Base-by-base conservation (phyloP, 257 asterid species). In the Lantana camara region DNA sequence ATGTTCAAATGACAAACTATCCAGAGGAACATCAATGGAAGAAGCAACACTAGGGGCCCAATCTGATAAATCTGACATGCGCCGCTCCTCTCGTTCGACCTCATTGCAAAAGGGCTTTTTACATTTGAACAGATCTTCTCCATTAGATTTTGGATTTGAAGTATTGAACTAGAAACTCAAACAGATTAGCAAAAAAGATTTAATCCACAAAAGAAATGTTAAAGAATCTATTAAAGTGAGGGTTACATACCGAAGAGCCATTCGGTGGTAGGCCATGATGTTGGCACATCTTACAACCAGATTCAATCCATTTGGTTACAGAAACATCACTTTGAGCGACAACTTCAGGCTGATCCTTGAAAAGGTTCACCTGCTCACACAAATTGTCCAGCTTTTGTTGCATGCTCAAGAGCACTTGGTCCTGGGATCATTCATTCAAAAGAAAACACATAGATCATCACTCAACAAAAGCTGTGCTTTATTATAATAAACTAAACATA, bases 31-130 rank as follows among this genome's bases (percentile, higher is more conserved):
- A 64, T 91, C 96, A 61, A 80, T 55, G 3, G 96, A 87, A 50
- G 98, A 92, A 53, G 88, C 13, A 37, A 85, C 82, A 41, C 97
- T 92, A 37, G 93, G 74, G 67, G 96, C 89, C 93, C 95, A 89
- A 70, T 89, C 98, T 8, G 98, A 92, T 76, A 85, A 79, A 77
- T 82, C 95, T 74, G 98, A 92, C 97, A 89, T 83, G 53, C 97
- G 95, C 0, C 95, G 90, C 48, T 85, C 98, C 67, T 89, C 98
- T 65, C 82, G 88, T 50, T 81, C 92, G 6, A 64, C 72, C 70
- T 64, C 83, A 63, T 60, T 68, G 9, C 63, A 22, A 23, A 54
- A 63, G 42, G 75, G 72, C 46, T 62, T 52, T 66, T 73, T 77
- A 57, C 23, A 68, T 76, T 69, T 68, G 57, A 70, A 44, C 69